Conservation (phyloP, 2,329 filamentous ascomycete species). For the Cyclaneusma minus region DNA sequence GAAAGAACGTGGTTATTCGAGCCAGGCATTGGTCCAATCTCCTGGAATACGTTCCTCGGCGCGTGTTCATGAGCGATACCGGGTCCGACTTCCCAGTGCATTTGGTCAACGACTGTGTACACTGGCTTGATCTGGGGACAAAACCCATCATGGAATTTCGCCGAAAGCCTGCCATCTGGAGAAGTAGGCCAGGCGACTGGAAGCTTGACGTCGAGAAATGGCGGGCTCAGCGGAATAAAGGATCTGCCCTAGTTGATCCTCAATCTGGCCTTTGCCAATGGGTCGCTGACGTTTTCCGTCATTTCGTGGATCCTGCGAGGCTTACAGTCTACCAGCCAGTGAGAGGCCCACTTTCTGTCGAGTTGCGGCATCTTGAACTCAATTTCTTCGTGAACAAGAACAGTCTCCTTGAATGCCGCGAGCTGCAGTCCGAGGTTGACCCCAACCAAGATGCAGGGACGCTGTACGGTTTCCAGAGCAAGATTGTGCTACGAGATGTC, state of each 20-base stretch:
- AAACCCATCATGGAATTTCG: slow-evolving; percentile 37
- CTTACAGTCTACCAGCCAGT: slow-evolving; percentile 31
- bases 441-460: slow-evolving; percentile 41
- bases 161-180: slow-evolving; percentile 26
- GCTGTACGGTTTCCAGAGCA: slow-evolving; percentile 41
- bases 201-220: slow-evolving; percentile 17
- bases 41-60: slow-evolving; percentile 20
- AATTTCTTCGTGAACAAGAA: slow-evolving; percentile 32
- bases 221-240: slow-evolving; percentile 13
- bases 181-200: slow-evolving; percentile 22
- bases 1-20: slow-evolving; percentile 25
- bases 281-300: slow-evolving; percentile 28
- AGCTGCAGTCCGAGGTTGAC: slow-evolving; percentile 37
- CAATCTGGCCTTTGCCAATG: slow-evolving; percentile 23
- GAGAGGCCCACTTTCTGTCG: slow-evolving; percentile 22
- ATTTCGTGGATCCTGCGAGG: slow-evolving; percentile 29
- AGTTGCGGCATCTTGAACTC: slow-evolving; percentile 36
- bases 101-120: slow-evolving; percentile 35
- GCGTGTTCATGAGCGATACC: slow-evolving; percentile 13
- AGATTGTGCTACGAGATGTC: slow-evolving; percentile 35
- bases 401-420: slow-evolving; percentile 26
- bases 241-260: slow-evolving; percentile 29
- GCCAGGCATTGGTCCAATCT: slow-evolving; percentile 16
- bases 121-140: slow-evolving; percentile 39
- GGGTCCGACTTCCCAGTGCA: slow-evolving; percentile 32